Base-by-base conservation (phyloP, 371 early-diverging fungal genomes). In the Phascolomyces articulosus region DNA sequence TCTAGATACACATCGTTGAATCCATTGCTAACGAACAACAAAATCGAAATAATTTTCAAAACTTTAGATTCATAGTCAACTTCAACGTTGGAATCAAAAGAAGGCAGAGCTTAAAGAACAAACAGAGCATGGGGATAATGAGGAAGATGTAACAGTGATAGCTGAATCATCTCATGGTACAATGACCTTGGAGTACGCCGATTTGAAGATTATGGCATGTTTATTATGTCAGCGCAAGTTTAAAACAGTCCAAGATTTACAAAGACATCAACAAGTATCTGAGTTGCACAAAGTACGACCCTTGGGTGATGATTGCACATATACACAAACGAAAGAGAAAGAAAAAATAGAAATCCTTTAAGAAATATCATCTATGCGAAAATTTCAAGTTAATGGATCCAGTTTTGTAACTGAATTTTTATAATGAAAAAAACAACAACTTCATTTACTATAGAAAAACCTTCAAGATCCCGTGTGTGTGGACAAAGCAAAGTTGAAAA, bases 201-300 rank as follows among this genome's bases (percentile, higher is more conserved):
- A 89, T 63, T 59, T 84, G 26, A 63, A 64, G 13, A 56, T 83
- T 20, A 70, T 79, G 62, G 85, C 86, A 26, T 91, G 91, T 64
- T 54, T 91, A 8, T 69, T 91, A 10, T 91, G 91, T 62, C 87
- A 91, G 67, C 76, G 91, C n/a, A 85, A 85, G 40, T 84, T 91
- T 64, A 90, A 89, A 64, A 64, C 80, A 1, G 54, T 69, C 4
- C 74, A 80, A 49, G 89, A 89, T 47, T 64, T 91, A 48, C 65
- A 73, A 21, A 83, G 84, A 60, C 91, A 91, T 61, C 85, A 88
- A 64, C 65, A 75, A 8, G 66, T 84, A 40, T 91, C 91, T 13
- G 86, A 85, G 27, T 76, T 91, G 29, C 91, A 91, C 76, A 89
- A 90, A 75, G 88, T 85, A 72, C 34, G 77, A 55, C 47, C 34